Percentiles rank a stretch among this genome's conserved stretches.
phyloP scores from a whole-genome alignment of 805 yeast species.

The Barnettozyma wickerhamii region DNA sequence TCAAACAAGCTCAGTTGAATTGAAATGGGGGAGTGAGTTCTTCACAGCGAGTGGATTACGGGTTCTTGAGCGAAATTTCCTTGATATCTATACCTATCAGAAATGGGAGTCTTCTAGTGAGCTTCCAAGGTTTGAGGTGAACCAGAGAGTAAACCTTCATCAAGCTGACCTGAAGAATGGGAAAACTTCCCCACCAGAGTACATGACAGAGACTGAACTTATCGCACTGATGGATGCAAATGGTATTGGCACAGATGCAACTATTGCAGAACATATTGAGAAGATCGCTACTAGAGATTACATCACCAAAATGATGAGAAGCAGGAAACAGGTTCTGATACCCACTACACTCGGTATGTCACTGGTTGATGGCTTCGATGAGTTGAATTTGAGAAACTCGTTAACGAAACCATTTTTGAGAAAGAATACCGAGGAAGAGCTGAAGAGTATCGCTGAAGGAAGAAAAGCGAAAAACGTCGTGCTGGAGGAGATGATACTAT shows the following conservation, averaged over 20 bases:
- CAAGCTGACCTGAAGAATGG: slow-evolving; percentile 66
- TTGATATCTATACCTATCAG: slow-evolving; percentile 75
- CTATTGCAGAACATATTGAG: slow-evolving; percentile 96
- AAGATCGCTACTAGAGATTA: slow-evolving; percentile 69
- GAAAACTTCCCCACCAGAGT: slow-evolving; percentile 73
- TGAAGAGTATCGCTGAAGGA: slow-evolving; percentile 70
- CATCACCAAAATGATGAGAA: slow-evolving; percentile 40
- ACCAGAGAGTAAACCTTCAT: slow-evolving; percentile 52
- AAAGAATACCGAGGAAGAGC: slow-evolving; percentile 62
- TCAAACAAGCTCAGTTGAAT: slow-evolving; percentile 49
- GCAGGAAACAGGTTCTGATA: slow-evolving; percentile 42
- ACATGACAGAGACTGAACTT: slow-evolving; percentile 87
- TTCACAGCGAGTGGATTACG: slow-evolving; percentile 72
- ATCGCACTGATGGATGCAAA: slow-evolving; percentile 93
- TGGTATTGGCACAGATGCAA: slow-evolving; percentile 98
- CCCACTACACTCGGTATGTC: slow-evolving; percentile 88
- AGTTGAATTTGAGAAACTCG: slow-evolving; percentile 67
- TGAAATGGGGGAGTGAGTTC: slow-evolving; percentile 75
- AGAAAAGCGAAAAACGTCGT: slow-evolving; percentile 47
- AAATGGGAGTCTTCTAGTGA: slow-evolving; percentile 67
- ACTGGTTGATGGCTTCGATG: slow-evolving; percentile 82
- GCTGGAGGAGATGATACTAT: slow-evolving; percentile 44
- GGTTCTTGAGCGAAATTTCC: slow-evolving; percentile 69
- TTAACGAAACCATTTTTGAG: slow-evolving; percentile 88
- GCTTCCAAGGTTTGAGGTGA: slow-evolving; percentile 58